Evolutionary conservation across 352 stramenopile species (phyloP), one percentile per base, ranked within the genome.

Genomic region (Pythium volutum): DNA sequence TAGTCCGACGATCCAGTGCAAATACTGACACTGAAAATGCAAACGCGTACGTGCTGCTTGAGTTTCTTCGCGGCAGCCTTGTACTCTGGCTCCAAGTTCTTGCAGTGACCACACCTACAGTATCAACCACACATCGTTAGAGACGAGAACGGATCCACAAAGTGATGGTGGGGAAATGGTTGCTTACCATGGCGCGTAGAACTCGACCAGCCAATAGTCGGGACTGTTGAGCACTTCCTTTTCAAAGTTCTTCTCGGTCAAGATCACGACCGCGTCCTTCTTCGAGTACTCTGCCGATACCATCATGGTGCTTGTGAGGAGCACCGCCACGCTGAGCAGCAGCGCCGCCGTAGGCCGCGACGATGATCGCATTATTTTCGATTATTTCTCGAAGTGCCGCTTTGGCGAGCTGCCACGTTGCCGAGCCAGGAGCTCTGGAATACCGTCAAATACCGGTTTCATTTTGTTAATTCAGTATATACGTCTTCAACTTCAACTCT

Each of bases 131-230:
- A 10, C 39, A 31, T 15, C 8, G 36, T 25, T 26, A 27, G 34
- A 12, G 7, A 46, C 46, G 18, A 46, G 31, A 22, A 43, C n/a
- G 26, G 29, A 16, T 29, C 31, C 22, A 29, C 1, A n/a, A 29
- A 23, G 14, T n/a, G 14, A 14, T 23, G 7, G n/a, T 16, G 23
- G 23, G 31, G 9, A 22, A 10, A 10, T 46, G 16, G 45, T 85
- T 34, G 9, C 51, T 46, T 23, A 62, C 90, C 90, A 98, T 31
- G 90, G 92, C 18, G 92, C 92, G 62, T 96, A 97, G 71, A 98
- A 98, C 67, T 98, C 89, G 38, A 98, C 91, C 39, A 98, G 71
- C 89, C 89, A 98, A 50, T 91, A 90, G 66, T 91, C 84, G 4
- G 58, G 59, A 55, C 84, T 92, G 56, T 91, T 69, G 42, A 93